A percentile compares a stretch with the other conserved stretches of the same genome.
These are phyloP conservation scores for Ogataea salicorniae DNA, from an alignment of 805 yeast genomes.

Conservation along the genomic window DNA sequence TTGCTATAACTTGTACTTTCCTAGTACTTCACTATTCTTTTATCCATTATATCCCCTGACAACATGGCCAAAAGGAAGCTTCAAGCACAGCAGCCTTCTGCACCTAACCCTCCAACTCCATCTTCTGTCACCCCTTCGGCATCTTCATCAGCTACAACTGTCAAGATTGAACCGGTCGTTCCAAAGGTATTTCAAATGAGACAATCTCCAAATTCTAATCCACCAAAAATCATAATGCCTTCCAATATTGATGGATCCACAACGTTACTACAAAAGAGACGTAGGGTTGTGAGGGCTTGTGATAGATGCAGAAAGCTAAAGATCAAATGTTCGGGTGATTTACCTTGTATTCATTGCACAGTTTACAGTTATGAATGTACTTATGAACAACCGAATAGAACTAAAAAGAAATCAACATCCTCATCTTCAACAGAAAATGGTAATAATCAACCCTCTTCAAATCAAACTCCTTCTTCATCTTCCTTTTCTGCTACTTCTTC, in stretches of 20 bases:
- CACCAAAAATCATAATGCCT: conserved; percentile 27
- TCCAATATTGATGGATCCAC: conserved; percentile 14
- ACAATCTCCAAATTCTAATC: conserved; percentile 9
- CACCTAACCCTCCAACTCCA: background rate
- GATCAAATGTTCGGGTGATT: conserved; percentile 47
- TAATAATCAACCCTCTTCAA: background rate
- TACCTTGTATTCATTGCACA: conserved; percentile 60
- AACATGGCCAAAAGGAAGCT: background rate
- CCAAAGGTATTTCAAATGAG: conserved; percentile 4
- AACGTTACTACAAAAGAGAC: conserved; percentile 24
- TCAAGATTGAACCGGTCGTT: background rate
- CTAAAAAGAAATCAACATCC: conserved; percentile 31
- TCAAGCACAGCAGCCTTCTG: background rate
- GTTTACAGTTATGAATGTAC: conserved; percentile 83
- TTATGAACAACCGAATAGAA: conserved; percentile 61
- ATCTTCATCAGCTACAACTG: background rate
- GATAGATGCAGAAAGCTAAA: conserved; percentile 46
- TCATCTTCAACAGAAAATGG: background rate
- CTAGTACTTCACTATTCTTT: too few species aligned
- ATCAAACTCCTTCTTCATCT: background rate
- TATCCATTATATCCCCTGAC: background rate
- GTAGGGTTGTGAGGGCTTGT: conserved; percentile 46
- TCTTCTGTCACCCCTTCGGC: background rate
- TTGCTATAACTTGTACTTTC: too few species aligned
- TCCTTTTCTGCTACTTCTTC: conserved; percentile 12